Percentiles rank a stretch among this genome's conserved stretches.
Evolutionary conservation across 805 yeast species (phyloP).

Genomic region (Suhomyces pyralidae): DNA sequence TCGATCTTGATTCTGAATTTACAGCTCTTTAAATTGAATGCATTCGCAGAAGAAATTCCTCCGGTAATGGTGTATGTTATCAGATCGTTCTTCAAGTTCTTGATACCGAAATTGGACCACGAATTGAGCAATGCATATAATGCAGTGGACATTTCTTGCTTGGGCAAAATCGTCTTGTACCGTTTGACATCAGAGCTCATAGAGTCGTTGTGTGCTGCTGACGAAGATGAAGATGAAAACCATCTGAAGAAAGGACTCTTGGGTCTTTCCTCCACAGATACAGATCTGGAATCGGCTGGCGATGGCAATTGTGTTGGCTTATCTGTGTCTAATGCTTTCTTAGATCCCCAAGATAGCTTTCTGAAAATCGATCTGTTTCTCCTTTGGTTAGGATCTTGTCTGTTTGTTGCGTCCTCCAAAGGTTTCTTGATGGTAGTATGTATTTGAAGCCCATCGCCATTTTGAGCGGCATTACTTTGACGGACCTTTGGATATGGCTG

Average conservation of each 20-base stretch:
- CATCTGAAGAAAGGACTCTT: slow-evolving; percentile 36
- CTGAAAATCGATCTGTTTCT: slow-evolving; percentile 44
- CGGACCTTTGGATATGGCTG: slow-evolving; percentile 24
- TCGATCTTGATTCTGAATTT: slow-evolving; percentile 55
- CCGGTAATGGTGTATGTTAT: slow-evolving; percentile 52
- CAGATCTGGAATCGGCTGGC: slow-evolving; percentile 31
- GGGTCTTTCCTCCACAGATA: slow-evolving; percentile 25
- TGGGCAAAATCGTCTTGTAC: slow-evolving; percentile 40
- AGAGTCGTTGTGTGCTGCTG: slow-evolving; percentile 12
- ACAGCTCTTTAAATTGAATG: slow-evolving; percentile 61
- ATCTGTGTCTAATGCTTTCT: slow-evolving; percentile 31
- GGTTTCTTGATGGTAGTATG: slow-evolving; percentile 20
- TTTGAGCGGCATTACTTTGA: slow-evolving; percentile 12
- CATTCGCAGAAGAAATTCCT: slow-evolving; percentile 56
- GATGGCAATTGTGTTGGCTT: slow-evolving; percentile 27
- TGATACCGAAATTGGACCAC: slow-evolving; percentile 72
- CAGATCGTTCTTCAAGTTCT: slow-evolving; percentile 47
- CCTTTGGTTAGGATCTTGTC: slow-evolving; percentile 20
- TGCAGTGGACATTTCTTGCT: slow-evolving; percentile 61
- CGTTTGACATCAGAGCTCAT: slow-evolving; percentile 29
- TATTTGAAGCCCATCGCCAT: neutral
- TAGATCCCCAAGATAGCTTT: slow-evolving; percentile 50
- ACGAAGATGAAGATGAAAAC: slow-evolving; percentile 36
- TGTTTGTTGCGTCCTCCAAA: slow-evolving; percentile 34
- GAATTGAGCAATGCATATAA: slow-evolving; percentile 57